Conservation (phyloP, 306 rosid genomes). For the Albizia julibrissin region DNA sequence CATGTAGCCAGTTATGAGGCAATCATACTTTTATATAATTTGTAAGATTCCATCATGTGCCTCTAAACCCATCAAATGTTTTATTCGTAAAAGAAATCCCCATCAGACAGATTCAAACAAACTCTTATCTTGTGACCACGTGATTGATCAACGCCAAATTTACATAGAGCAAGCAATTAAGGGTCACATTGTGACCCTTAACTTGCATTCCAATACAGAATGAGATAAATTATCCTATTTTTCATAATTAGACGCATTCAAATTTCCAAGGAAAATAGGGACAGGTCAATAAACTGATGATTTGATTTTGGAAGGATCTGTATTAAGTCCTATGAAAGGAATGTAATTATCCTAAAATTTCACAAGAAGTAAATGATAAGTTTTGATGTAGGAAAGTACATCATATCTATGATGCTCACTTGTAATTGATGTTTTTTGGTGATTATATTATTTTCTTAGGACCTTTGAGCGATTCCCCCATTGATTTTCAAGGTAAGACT, state of each 20-base stretch:
- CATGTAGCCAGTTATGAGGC: neutral
- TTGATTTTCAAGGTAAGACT: neutral
- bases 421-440: no score
- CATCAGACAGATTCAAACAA: neutral
- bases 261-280: no score
- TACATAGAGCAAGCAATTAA: neutral
- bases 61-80: neutral
- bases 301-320: no score
- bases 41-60: neutral
- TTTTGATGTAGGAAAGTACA: no score
- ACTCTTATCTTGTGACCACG: neutral
- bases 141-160: neutral
- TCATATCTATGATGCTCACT: no score
- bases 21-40: neutral
- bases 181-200: neutral
- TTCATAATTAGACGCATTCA: neutral
- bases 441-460: no score
- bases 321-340: no score
- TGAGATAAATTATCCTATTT: neutral
- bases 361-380: no score
- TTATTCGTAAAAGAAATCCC: neutral
- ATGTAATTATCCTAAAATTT: no score
- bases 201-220: neutral
- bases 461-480: no score
- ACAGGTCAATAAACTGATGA: neutral